A percentile compares a stretch with the other conserved stretches of the same genome.
Conservation (phyloP, 768 basidiomycete species). For the Pisolithus orientalis region DNA sequence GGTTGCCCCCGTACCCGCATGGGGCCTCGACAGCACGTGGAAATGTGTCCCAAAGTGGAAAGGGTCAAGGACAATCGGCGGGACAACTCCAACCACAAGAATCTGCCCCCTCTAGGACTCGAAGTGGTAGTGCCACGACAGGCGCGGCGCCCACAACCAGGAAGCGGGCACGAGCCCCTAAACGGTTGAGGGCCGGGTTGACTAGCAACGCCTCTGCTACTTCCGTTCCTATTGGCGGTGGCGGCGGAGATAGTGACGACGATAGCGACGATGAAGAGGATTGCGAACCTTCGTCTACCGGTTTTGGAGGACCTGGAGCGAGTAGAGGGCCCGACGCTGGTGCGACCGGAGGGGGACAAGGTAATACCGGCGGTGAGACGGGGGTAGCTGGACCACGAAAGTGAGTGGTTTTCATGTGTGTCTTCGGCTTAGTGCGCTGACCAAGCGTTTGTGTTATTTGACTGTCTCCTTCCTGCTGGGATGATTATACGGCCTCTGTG, state of each 20-base stretch:
- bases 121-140: neutral
- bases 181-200: slow-evolving; percentile 12
- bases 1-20: neutral
- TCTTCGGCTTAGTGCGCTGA: neutral
- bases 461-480: neutral
- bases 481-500: neutral
- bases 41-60: neutral
- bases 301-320: neutral
- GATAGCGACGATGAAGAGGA: slow-evolving; percentile 27
- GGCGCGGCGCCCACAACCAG: slow-evolving; percentile 5
- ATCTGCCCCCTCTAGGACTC: neutral
- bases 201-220: neutral
- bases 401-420: slow-evolving; percentile 12
- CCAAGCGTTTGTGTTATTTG: neutral
- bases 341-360: slow-evolving; percentile 1
- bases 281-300: slow-evolving; percentile 8
- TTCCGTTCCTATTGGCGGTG: neutral
- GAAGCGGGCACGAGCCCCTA: slow-evolving; percentile 17
- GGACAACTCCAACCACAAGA: neutral
- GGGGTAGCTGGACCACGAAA: slow-evolving; percentile 18
- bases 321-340: neutral
- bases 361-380: neutral
- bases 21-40: neutral
- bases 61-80: neutral
- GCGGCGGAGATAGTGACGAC: slow-evolving; percentile 16